Conservation (phyloP, 495 filamentous ascomycete genomes). For the Hyphodiscus hymeniophilus region DNA sequence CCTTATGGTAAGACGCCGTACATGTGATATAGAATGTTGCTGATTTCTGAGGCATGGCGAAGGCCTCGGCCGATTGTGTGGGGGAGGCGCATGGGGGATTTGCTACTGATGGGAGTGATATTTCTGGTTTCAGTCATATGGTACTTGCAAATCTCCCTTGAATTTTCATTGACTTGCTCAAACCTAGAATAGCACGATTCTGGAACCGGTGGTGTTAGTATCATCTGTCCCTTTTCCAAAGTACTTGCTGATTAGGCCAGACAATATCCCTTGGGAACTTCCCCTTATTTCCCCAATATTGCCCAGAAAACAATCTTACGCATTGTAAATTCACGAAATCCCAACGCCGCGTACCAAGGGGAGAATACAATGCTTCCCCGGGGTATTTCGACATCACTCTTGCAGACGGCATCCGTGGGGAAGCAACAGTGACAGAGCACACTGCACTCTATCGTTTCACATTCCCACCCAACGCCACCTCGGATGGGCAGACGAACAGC, state of each 20-base stretch:
- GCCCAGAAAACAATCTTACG: constrained; percentile 52
- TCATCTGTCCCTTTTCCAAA: neutral
- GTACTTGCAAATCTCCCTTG: neutral
- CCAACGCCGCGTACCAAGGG: constrained; percentile 35
- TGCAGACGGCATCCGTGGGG: constrained; percentile 46
- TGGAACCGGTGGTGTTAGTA: constrained; percentile 49
- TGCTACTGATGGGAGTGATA: constrained; percentile 47
- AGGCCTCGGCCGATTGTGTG: constrained; percentile 62
- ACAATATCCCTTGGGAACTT: constrained; percentile 64
- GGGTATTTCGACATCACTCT: constrained; percentile 59
- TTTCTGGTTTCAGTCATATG: constrained; percentile 50
- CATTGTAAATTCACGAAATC: constrained; percentile 52
- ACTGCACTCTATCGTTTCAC: constrained; percentile 60
- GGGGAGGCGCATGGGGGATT: constrained; percentile 61
- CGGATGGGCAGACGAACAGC: constrained; percentile 30
- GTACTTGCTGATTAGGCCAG: neutral
- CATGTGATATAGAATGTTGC: neutral
- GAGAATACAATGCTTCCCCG: constrained; percentile 48
- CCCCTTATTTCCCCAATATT: constrained; percentile 57
- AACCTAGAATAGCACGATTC: constrained; percentile 54
- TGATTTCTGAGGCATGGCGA: constrained; percentile 49
- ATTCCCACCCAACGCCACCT: constrained; percentile 35
- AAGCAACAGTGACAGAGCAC: constrained; percentile 58
- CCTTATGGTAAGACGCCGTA: constrained; percentile 44
- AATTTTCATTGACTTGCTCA: neutral